Evolutionary conservation across 345 rosid species (phyloP), one percentile per base, ranked within the genome.

Genomic region (Lepidium aucheri): DNA sequence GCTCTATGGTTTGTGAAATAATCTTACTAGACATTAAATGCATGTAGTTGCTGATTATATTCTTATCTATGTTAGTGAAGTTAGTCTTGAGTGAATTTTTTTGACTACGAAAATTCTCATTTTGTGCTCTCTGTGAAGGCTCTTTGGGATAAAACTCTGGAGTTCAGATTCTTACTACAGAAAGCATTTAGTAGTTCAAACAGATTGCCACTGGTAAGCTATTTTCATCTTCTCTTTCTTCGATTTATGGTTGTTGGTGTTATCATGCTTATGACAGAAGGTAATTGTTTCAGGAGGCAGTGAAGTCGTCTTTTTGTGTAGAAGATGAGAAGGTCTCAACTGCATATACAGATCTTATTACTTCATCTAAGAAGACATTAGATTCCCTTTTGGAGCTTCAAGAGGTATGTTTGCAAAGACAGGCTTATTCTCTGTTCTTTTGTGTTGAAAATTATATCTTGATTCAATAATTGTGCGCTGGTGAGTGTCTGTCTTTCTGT

Each of bases 161-260:
- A 88, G 68, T 56, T 90, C 41, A 84, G 99, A 78, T 83, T 88
- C 78, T 83, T 88, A 75, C 92, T 94, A 75, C 97, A 94, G 72
- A 90, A 90, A 77, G 60, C 88, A 65, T 90, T 88, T 77, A 77
- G 84, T 47, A 73, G 69, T 65, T 85, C 97, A 64, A 94, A 94
- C 73, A 87, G 83, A 70, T 73, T 94, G 47, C 97, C 97, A 9
- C 85, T 53, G 90, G 99, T 90, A 57, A 57, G 61, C 73, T 62
- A 13, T 46, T 7, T 35, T 28, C 65, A 57, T 50, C 46, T 34
- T 15, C 17, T 50, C 46, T 1, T 46, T 46, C 45, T 59, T 59
- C 4, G 46, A 6, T 30, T 38, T 43, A 28, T 58, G 42, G 5
- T 26, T 52, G 41, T 24, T 41, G 38, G 38, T 36, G 24, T 56